Percentiles rank a stretch among this genome's conserved stretches.
These are phyloP conservation scores for Peniophora sp. DNA, from an alignment of 1,284 basidiomycete species.

Conservation along the genomic window DNA sequence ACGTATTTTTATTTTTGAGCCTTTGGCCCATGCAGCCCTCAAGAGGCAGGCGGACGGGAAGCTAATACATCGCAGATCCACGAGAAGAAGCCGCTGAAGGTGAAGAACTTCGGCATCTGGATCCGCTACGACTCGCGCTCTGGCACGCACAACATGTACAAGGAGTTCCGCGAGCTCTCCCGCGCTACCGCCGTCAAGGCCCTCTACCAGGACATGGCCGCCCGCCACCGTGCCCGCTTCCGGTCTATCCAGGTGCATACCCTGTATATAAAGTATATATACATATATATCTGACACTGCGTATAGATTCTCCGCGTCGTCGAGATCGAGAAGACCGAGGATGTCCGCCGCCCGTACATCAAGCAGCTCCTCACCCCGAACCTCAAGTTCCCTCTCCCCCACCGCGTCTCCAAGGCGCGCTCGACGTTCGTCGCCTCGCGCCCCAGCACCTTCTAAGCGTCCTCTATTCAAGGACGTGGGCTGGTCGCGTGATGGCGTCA, in stretches of 20 bases:
- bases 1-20: conserved; percentile 47
- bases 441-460: conserved; percentile 56
- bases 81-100: conserved; percentile 95
- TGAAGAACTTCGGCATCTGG: conserved; percentile 99
- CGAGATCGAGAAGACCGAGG: conserved; percentile 87
- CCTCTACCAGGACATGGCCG: conserved; percentile 99
- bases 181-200: conserved; percentile 95
- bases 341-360: conserved; percentile 94
- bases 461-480: background rate
- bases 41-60: conserved; percentile 79
- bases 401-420: conserved; percentile 71
- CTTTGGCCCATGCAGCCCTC: conserved; percentile 69
- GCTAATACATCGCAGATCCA: conserved; percentile 70
- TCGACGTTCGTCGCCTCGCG: conserved; percentile 71
- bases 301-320: conserved; percentile 85
- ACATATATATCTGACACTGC: conserved; percentile 4
- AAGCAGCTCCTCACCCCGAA: conserved; percentile 88
- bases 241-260: conserved; percentile 87
- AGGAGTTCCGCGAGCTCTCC: conserved; percentile 96
- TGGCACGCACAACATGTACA: conserved; percentile 97
- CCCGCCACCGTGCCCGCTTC: conserved; percentile 98
- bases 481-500: background rate
- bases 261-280: background rate
- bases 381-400: conserved; percentile 98
- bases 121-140: conserved; percentile 98